Evolutionary conservation across 768 basidiomycete genomes (phyloP).

Genomic region (Rickenella mellea): DNA sequence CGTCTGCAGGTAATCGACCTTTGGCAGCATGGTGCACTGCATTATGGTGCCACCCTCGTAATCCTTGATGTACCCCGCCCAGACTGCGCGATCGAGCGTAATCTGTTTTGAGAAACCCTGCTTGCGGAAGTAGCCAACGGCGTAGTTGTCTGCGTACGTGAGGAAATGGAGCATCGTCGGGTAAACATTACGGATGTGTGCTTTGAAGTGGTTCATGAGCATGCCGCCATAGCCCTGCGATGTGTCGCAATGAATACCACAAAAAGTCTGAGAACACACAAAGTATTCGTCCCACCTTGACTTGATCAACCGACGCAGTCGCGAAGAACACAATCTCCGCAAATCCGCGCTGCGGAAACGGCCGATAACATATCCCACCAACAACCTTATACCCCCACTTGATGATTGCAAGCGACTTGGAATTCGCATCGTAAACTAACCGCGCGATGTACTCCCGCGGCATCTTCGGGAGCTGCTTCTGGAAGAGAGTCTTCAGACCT

Average conservation of each 20-base stretch:
- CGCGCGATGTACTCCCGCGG: slow-evolving; percentile 97
- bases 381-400: slow-evolving; percentile 94
- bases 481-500: slow-evolving; percentile 94
- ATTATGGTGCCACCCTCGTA: slow-evolving; percentile 99
- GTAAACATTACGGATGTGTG: slow-evolving; percentile 75
- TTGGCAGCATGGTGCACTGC: slow-evolving; percentile 94
- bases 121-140: slow-evolving; percentile 98
- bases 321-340: slow-evolving; percentile 99
- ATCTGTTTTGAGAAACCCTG: slow-evolving; percentile 99
- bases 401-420: slow-evolving; percentile 88
- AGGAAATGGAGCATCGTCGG: slow-evolving; percentile 90
- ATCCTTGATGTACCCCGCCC: slow-evolving; percentile 99
- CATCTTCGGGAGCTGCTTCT: slow-evolving; percentile 97
- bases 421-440: slow-evolving; percentile 86
- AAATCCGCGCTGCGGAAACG: slow-evolving; percentile 89
- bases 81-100: slow-evolving; percentile 77
- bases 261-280: neutral
- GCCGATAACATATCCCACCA: slow-evolving; percentile 94
- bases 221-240: slow-evolving; percentile 91
- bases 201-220: slow-evolving; percentile 98
- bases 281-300: slow-evolving; percentile 55
- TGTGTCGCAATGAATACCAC: neutral
- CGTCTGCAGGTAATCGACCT: slow-evolving; percentile 83
- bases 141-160: slow-evolving; percentile 98
- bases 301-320: slow-evolving; percentile 91